A percentile compares a stretch with the other conserved stretches of the same genome.
phyloP scores from a whole-genome alignment of 208 protist genomes.

The Phytomonas sp. region DNA sequence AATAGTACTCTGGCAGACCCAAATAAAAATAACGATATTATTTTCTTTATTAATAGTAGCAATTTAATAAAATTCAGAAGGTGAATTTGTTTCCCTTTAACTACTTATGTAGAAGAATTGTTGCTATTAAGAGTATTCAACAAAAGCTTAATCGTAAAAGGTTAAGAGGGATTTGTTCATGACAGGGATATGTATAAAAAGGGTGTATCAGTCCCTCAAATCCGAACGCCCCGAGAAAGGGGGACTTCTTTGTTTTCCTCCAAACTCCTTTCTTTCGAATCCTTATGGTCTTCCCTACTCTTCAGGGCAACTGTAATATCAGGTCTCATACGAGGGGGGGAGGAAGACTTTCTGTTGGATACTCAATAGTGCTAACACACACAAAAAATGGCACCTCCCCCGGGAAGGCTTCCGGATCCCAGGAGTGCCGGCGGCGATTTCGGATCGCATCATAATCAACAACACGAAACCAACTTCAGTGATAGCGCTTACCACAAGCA shows the following conservation, averaged over 20 bases:
- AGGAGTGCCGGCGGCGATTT: not conserved
- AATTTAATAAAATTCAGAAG: not conserved
- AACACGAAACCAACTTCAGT: conserved; percentile 15
- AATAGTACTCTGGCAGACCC: not conserved
- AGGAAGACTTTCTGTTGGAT: not conserved
- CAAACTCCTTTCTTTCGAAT: not conserved
- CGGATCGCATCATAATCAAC: not conserved
- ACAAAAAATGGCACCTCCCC: not conserved
- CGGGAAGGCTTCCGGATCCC: not conserved
- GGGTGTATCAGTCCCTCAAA: not conserved
- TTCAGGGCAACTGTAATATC: not conserved
- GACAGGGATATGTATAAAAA: not conserved
- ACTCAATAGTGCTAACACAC: not conserved
- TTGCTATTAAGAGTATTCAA: not conserved
- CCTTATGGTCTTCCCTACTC: not conserved
- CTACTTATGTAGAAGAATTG: not conserved
- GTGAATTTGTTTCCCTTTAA: not conserved
- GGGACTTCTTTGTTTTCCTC: not conserved
- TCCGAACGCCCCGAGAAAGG: not conserved
- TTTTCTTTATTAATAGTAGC: not conserved
- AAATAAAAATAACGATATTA: not conserved
- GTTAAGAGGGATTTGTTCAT: not conserved
- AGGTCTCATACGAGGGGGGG: not conserved
- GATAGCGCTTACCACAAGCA: conserved; percentile 22
- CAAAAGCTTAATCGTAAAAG: not conserved